Conservation (phyloP, 2,329 filamentous ascomycete species). For the Botryosphaeria dothidea region DNA sequence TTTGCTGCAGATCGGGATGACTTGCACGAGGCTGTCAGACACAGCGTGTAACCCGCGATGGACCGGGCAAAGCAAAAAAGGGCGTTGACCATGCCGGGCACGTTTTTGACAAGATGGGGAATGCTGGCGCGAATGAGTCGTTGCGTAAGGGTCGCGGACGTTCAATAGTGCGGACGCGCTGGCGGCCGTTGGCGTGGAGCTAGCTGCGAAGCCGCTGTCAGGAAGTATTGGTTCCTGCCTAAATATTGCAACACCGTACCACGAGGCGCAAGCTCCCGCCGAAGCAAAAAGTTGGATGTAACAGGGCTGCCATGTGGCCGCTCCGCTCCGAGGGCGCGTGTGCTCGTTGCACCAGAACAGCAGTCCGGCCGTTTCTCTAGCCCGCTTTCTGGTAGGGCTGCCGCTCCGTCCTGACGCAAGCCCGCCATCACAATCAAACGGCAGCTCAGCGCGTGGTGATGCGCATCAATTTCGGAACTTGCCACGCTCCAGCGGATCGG, state of each 20-base stretch:
- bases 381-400: slow-evolving; percentile 13
- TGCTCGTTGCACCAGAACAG: background rate
- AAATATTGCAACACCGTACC: slow-evolving; percentile 6
- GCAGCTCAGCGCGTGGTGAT: background rate
- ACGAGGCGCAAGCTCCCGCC: slow-evolving; percentile 14
- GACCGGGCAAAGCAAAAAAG: background rate
- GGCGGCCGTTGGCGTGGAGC: slow-evolving; percentile 7
- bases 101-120: slow-evolving; percentile 13
- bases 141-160: background rate
- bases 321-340: background rate
- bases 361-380: slow-evolving; percentile 13
- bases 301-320: slow-evolving; percentile 15
- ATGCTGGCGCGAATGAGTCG: slow-evolving; percentile 12
- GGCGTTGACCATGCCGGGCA: background rate
- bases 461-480: slow-evolving; percentile 16
- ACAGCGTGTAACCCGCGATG: background rate
- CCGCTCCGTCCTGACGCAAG: slow-evolving; percentile 4
- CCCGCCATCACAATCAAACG: slow-evolving; percentile 7
- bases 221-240: slow-evolving; percentile 5
- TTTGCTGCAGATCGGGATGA: slow-evolving; percentile 19
- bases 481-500: slow-evolving; percentile 3
- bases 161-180: slow-evolving; percentile 1
- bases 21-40: slow-evolving; percentile 17
- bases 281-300: slow-evolving; percentile 5
- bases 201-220: background rate